Percentiles rank a stretch among this genome's conserved stretches.
phyloP scores from a whole-genome alignment of 2,329 filamentous ascomycete genomes.

The Chrysoporthe cubensis region DNA sequence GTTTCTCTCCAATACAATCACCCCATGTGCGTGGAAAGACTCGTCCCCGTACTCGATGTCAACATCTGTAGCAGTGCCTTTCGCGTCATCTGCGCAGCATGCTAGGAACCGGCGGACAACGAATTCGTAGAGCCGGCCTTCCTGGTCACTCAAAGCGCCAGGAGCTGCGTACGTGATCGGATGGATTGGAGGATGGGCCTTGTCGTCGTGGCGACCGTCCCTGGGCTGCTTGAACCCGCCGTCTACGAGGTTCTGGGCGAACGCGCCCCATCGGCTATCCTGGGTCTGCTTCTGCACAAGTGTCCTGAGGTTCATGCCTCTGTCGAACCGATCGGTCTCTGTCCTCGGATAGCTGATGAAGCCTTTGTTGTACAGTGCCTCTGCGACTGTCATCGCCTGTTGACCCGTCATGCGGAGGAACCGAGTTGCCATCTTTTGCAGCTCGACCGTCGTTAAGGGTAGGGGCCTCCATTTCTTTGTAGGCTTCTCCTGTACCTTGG shows the following conservation, averaged over 20 bases:
- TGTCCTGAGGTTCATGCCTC: conserved; percentile 79
- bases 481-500: conserved; percentile 85
- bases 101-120: conserved; percentile 89
- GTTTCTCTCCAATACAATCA: conserved; percentile 85
- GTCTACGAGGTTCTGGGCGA: conserved; percentile 74
- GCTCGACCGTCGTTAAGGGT: conserved; percentile 90
- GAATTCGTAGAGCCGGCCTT: conserved; percentile 87
- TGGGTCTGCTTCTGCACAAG: conserved; percentile 84
- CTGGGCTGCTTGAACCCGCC: conserved; percentile 82
- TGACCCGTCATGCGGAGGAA: conserved; percentile 92
- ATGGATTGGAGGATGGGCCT: conserved; percentile 96
- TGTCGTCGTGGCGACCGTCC: conserved; percentile 86
- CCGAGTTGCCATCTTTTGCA: conserved; percentile 92
- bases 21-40: conserved; percentile 77
- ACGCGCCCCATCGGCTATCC: conserved; percentile 77
- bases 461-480: conserved; percentile 94
- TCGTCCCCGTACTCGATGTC: conserved; percentile 85
- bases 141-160: conserved; percentile 64
- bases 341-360: conserved; percentile 98
- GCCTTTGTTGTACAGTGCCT: conserved; percentile 87
- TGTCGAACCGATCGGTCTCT: conserved; percentile 94
- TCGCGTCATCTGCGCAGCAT: conserved; percentile 93
- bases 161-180: conserved; percentile 83
- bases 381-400: conserved; percentile 85
- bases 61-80: conserved; percentile 82